Conservation (phyloP, 1,139 yeast species). For the Scheffersomyces lignicola region DNA sequence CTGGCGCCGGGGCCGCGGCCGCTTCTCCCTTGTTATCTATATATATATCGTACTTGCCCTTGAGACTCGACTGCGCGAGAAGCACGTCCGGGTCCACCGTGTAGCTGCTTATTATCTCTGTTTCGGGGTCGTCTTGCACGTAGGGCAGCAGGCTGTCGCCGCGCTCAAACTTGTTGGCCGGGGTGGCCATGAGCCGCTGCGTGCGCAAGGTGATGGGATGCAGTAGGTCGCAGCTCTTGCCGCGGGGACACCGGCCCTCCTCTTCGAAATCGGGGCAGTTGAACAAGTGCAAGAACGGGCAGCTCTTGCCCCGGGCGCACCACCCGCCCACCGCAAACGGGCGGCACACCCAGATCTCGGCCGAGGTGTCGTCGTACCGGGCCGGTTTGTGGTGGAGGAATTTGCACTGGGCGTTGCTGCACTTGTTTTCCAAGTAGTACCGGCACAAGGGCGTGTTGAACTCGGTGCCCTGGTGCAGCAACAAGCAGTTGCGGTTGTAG, state of each 20-base stretch:
- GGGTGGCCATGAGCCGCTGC: slow-evolving; percentile 27
- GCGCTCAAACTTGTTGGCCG: slow-evolving; percentile 16
- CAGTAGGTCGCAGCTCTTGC: slow-evolving; percentile 45
- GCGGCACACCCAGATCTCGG: slow-evolving; percentile 55
- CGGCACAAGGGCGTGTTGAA: slow-evolving; percentile 68
- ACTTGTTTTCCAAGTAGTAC: slow-evolving; percentile 49
- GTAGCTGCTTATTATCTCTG: slow-evolving; percentile 30
- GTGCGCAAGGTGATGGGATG: slow-evolving; percentile 42
- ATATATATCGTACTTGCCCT: slow-evolving; percentile 29
- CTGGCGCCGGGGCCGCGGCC: slow-evolving; percentile 9
- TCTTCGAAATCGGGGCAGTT: slow-evolving; percentile 75
- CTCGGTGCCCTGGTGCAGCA: slow-evolving; percentile 59
- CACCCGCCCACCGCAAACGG: slow-evolving; percentile 69
- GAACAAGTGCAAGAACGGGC: slow-evolving; percentile 57
- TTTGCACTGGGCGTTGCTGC: slow-evolving; percentile 56
- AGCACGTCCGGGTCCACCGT: slow-evolving; percentile 32
- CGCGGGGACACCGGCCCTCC: slow-evolving; percentile 55
- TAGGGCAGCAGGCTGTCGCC: too few relatives aligned
- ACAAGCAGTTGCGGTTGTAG: slow-evolving; percentile 45
- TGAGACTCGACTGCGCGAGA: slow-evolving; percentile 14
- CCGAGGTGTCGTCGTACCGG: slow-evolving; percentile 38
- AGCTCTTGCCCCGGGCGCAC: slow-evolving; percentile 60
- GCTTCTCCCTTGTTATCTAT: slow-evolving; percentile 19
- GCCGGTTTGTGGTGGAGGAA: slow-evolving; percentile 46
- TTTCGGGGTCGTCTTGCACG: slow-evolving; percentile 19